Evolutionary conservation across 2,329 filamentous ascomycete genomes (phyloP), one percentile per base, ranked within the genome.

Genomic region (Blastomyces silverae): DNA sequence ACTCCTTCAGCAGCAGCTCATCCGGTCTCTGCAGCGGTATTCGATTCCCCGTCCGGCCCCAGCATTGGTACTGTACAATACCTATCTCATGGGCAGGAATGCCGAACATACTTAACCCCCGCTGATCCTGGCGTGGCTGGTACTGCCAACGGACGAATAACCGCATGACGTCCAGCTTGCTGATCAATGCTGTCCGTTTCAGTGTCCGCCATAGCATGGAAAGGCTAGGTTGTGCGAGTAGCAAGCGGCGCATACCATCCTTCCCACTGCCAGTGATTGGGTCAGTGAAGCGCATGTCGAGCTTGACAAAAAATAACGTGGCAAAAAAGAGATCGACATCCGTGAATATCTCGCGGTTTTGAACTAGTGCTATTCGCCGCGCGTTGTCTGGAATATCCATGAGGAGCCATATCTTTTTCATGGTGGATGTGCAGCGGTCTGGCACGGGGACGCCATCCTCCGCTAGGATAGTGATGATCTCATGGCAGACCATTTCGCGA

Each of bases 341-440:
- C 11, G 81, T 78, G 81, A 89, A 89, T 59, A 87, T 79, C 0
- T 71, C 68, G 11, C 63, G 62, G 72, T 85, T 85, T 39, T 78
- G 79, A 5, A 91, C 73, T 6, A 88, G 77, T 1, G 78, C 78
- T 6, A 81, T 75, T 0, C 90, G 85, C 17, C 82, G 78, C 0
- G 68, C 70, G 61, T 81, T 87, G 17, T 84, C 85, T 0, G 84
- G 78, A 3, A 87, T 77, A 70, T 92, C 89, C 79, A 91, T 85
- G 44, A 90, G 71, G 62, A 89, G 81, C 91, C 91, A 94, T 22
- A 91, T 78, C 71, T 89, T 89, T 70, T 85, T 80, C 57, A 89
- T 76, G 0, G 81, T 80, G 13, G 70, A 61, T 61, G 78, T 72
- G 67, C 82, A 83, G 34, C 74, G 73, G 0, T 67, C 60, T 0